These are phyloP conservation scores for Axilococcus clingmanii DNA, from an alignment of 139 green algal genomes.

Conservation along the genomic window DNA sequence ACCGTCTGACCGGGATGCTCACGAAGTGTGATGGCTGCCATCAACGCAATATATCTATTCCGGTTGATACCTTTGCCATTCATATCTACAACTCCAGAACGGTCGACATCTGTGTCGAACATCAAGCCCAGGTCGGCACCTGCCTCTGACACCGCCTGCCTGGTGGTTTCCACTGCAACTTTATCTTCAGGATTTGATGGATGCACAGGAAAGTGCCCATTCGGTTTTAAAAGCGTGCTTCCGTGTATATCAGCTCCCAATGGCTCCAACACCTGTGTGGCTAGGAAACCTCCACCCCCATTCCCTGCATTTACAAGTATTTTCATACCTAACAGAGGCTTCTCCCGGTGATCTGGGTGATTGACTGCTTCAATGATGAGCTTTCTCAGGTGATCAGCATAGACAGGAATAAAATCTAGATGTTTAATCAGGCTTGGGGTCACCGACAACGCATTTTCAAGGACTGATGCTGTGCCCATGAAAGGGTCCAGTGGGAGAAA, in stretches of 20 bases:
- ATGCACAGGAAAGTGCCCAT: slow-evolving; percentile 93
- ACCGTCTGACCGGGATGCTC: slow-evolving; percentile 85
- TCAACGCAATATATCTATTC: slow-evolving; percentile 91
- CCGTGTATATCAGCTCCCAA: slow-evolving; percentile 76
- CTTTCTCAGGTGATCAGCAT: slow-evolving; percentile 50
- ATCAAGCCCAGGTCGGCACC: slow-evolving; percentile 87
- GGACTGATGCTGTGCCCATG: slow-evolving; percentile 29
- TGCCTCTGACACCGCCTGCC: slow-evolving; percentile 16
- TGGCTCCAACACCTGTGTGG: slow-evolving; percentile 71
- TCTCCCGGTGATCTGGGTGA: slow-evolving; percentile 29
- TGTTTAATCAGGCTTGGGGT: slow-evolving; percentile 8
- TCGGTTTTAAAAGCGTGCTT: slow-evolving; percentile 82
- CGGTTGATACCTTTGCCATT: slow-evolving; percentile 77
- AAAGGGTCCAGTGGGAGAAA: slow-evolving; percentile 6
- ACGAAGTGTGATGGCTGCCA: slow-evolving; percentile 67
- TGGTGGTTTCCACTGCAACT: slow-evolving; percentile 50
- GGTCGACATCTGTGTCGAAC: slow-evolving; percentile 96
- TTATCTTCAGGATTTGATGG: slow-evolving; percentile 89
- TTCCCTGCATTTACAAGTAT: slow-evolving; percentile 63
- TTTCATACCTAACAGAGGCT: slow-evolving; percentile 53
- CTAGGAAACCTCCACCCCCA: slow-evolving; percentile 82
- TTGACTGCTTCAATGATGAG: slow-evolving; percentile 57
- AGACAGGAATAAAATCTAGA: slow-evolving; percentile 42
- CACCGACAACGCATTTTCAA: slow-evolving; percentile 23
- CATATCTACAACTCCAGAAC: slow-evolving; percentile 67